Percentiles rank a stretch among this genome's conserved stretches.
These are phyloP conservation scores for Rhododendron williamsianum DNA, from an alignment of 148 eudicot species.

Conservation along the genomic window DNA sequence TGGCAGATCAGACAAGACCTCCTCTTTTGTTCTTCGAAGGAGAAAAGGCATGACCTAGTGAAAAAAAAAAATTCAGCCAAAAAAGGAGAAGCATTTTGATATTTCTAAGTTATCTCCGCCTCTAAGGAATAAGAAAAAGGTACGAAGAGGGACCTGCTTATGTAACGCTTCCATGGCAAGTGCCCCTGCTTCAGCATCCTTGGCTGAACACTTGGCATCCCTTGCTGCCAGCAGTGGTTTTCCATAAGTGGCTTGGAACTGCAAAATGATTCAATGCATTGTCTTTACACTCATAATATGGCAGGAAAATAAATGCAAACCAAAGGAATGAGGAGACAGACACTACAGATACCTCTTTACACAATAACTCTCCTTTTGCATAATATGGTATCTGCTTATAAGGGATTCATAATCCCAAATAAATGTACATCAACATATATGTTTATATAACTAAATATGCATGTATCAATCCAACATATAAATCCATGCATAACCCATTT, in stretches of 20 bases:
- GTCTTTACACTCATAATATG: not conserved
- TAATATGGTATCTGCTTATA: not conserved
- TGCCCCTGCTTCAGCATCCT: slow-evolving; percentile 96
- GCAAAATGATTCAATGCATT: slow-evolving; percentile 10
- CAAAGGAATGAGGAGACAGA: not conserved
- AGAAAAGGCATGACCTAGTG: slow-evolving; percentile 93
- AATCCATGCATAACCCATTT: not conserved
- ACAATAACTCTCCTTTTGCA: not conserved
- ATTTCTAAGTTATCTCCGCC: not conserved
- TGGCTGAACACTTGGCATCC: slow-evolving; percentile 96
- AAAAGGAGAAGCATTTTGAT: not conserved
- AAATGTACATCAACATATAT: not conserved
- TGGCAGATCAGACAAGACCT: slow-evolving; percentile 96
- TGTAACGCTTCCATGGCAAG: slow-evolving; percentile 99
- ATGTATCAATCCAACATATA: not conserved
- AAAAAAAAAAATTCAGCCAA: slow-evolving; percentile 11
- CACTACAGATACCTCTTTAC: not conserved
- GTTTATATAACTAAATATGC: not conserved
- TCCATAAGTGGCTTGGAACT: slow-evolving; percentile 94
- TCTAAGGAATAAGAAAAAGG: not conserved
- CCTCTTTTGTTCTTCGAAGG: slow-evolving; percentile 90
- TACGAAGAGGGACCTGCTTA: slow-evolving; percentile 52
- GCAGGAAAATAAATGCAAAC: not conserved
- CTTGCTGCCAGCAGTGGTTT: slow-evolving; percentile 91
- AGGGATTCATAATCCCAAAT: not conserved